phyloP scores from a whole-genome alignment of 257 asterid genomes.

The Ilex aquifolium region DNA sequence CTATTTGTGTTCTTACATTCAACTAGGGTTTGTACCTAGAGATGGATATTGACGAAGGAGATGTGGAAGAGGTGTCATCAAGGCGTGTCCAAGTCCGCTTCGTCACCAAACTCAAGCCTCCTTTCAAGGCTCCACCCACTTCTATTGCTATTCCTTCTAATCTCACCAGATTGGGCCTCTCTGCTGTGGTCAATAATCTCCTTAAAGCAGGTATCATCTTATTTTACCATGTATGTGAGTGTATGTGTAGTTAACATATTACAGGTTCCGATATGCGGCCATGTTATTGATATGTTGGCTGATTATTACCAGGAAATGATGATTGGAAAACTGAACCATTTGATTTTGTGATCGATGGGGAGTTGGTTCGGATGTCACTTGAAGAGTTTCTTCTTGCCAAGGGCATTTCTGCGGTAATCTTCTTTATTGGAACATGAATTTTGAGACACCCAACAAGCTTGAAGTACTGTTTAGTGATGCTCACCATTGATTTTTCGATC shows the following conservation, averaged over 20 bases:
- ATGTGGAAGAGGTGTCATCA: neutral
- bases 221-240: neutral
- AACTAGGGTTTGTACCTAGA: too few species aligned
- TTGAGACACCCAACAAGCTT: too few species aligned
- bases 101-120: neutral
- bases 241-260: neutral
- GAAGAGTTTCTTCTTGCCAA: slow-evolving; percentile 89
- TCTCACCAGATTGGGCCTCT: slow-evolving; percentile 4
- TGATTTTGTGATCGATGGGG: slow-evolving; percentile 85
- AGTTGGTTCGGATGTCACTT: slow-evolving; percentile 80
- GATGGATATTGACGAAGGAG: neutral
- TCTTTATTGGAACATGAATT: neutral
- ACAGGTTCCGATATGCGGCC: neutral
- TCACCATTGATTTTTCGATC: neutral
- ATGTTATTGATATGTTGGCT: neutral
- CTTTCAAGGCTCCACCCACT: neutral
- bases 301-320: slow-evolving; percentile 38
- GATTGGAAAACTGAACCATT: slow-evolving; percentile 74
- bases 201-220: neutral
- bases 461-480: neutral
- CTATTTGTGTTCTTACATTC: too few species aligned
- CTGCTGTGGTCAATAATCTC: neutral
- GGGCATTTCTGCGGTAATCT: slow-evolving; percentile 81
- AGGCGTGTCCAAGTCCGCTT: neutral
- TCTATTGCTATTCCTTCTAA: neutral